Conservation (phyloP, 208 protist genomes). For the Chromosphaera perkinsii region DNA sequence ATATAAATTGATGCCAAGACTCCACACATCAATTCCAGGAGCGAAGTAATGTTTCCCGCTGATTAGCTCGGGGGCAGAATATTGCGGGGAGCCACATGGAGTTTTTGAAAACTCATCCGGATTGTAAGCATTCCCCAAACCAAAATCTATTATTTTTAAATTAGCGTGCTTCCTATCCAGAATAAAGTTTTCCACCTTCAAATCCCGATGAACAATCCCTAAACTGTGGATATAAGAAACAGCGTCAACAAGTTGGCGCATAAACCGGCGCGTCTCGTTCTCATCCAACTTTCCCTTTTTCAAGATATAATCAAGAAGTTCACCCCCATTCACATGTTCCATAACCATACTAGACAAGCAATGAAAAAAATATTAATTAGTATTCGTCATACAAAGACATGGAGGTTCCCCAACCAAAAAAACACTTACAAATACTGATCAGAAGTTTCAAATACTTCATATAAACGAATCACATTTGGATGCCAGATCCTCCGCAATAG, state of each 20-base stretch:
- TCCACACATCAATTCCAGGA: too few species aligned
- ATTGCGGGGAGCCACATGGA: constrained; percentile 1
- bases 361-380: too few species aligned
- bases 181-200: constrained; percentile 23
- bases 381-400: too few species aligned
- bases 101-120: constrained; percentile 1
- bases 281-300: constrained; percentile 1
- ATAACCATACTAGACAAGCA: too few species aligned
- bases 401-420: too few species aligned
- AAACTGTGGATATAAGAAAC: constrained; percentile 6
- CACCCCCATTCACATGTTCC: not conserved
- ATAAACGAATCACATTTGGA: not conserved
- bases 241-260: constrained; percentile 10
- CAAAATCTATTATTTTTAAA: constrained; percentile 26
- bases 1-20: too few species aligned
- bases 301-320: constrained; percentile 19
- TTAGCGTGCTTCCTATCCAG: constrained; percentile 17
- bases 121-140: not conserved
- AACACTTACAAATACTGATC: not conserved
- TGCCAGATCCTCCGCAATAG: not conserved
- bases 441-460: not conserved
- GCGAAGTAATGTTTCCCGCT: not conserved
- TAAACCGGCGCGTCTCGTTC: constrained; percentile 10
- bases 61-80: constrained; percentile 16
- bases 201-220: constrained; percentile 5